Base-by-base conservation (phyloP, 352 stramenopile genomes). In the Pythium apleroticum region DNA sequence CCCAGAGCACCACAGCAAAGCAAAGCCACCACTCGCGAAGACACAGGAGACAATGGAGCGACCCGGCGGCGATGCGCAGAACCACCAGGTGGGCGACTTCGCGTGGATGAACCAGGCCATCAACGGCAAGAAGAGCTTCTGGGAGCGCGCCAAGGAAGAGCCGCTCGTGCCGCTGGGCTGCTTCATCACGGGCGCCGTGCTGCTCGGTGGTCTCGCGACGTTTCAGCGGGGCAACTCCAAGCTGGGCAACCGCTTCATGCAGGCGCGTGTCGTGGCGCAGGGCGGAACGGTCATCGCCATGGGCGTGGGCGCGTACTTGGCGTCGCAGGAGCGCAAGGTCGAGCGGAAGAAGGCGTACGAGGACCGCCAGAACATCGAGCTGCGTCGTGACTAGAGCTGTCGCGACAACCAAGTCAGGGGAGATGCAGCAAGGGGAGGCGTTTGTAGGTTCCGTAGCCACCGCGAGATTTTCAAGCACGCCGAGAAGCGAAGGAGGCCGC, bases 231-330 rank as follows among this genome's bases (percentile, higher is more conserved):
- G 84, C 35, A 77, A 90, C 41, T 90, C 84, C 48, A 88, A 89
- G 68, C 76, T 91, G 39, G 76, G 81, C 59, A 91, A 93, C 67
- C 76, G 77, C 48, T 95, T 93, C 66, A 95, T 95, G 86, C 83
- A 91, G 61, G 84, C 83, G 46, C 83, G 86, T 20, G 81, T 95
- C 33, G 63, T 92, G 37, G 71, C 73, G 52, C 86, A 95, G 66
- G 83, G 76, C 3, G 76, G 70, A 19, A 95, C 86, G 3, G 75
- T 95, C 5, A n/a, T 91, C 5, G 84, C 84, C 9, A 65, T 95
- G 46, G 78, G 73, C 6, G 71, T 65, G 8, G 81, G 84, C n/a
- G 76, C 64, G 19, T 70, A 79, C 15, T 15, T 90, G 12, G 72
- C 79, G 25, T 72, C 78, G 14, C 63, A 63, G 20, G 72, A 87